Conservation (phyloP, 495 filamentous ascomycete genomes). For the Friedmanniomyces simplex region DNA sequence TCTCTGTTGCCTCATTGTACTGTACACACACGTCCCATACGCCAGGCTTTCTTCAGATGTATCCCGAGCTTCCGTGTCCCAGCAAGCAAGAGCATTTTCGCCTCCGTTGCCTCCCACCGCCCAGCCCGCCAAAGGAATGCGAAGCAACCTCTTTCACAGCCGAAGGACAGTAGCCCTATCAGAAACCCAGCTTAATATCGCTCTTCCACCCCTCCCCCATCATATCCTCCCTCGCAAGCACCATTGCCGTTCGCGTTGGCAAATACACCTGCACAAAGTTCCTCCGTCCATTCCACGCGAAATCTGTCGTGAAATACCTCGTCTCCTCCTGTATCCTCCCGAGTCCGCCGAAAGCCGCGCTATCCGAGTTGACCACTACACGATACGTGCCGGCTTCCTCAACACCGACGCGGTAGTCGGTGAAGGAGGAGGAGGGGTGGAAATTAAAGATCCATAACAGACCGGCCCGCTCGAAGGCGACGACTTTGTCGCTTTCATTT, state of each 20-base stretch:
- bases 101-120: too few species aligned
- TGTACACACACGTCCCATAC: too few species aligned
- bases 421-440: slow-evolving; percentile 74
- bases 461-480: slow-evolving; percentile 89
- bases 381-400: slow-evolving; percentile 76
- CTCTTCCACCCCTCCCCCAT: slow-evolving; percentile 12
- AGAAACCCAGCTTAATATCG: slow-evolving; percentile 6
- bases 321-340: slow-evolving; percentile 63
- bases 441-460: slow-evolving; percentile 96
- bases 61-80: too few species aligned
- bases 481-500: slow-evolving; percentile 87
- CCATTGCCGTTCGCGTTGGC: slow-evolving; percentile 73
- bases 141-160: too few species aligned
- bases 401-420: slow-evolving; percentile 86
- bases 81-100: too few species aligned
- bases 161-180: neutral
- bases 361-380: slow-evolving; percentile 77
- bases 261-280: slow-evolving; percentile 93
- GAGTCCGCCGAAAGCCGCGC: slow-evolving; percentile 66
- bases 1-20: too few species aligned
- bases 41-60: too few species aligned
- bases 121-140: too few species aligned
- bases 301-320: slow-evolving; percentile 79
- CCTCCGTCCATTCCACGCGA: slow-evolving; percentile 75
- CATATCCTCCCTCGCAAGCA: slow-evolving; percentile 16